These are phyloP conservation scores for Castanea sativa DNA, from an alignment of 306 rosid species.

Conservation along the genomic window DNA sequence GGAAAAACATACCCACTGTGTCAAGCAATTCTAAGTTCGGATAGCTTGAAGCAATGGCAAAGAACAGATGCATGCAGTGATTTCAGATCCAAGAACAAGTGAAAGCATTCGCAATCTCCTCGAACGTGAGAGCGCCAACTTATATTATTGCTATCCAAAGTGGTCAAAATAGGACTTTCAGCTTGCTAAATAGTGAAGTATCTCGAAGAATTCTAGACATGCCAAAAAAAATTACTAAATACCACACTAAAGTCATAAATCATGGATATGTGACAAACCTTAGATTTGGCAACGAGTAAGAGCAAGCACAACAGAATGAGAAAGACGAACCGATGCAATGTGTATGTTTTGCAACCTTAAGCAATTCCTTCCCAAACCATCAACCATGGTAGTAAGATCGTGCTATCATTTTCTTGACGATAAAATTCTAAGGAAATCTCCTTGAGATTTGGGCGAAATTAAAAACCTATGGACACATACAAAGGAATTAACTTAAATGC, in stretches of 20 bases:
- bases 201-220: background rate
- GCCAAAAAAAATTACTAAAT: background rate
- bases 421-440: constrained; percentile 90
- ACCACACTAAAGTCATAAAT: constrained; percentile 1
- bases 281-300: constrained; percentile 78
- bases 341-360: constrained; percentile 81
- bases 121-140: constrained; percentile 18
- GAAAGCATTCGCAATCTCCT: constrained; percentile 91
- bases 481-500: constrained; percentile 7
- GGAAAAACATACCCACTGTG: constrained; percentile 75
- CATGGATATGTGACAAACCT: constrained; percentile 52
- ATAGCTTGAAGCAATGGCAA: constrained; percentile 82
- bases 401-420: constrained; percentile 58
- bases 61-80: constrained; percentile 96
- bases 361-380: constrained; percentile 72
- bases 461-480: constrained; percentile 53
- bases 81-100: constrained; percentile 93
- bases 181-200: background rate
- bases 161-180: background rate
- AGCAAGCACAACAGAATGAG: constrained; percentile 86
- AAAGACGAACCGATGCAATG: constrained; percentile 78
- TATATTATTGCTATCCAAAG: constrained; percentile 5
- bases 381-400: constrained; percentile 73
- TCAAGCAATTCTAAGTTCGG: constrained; percentile 84
- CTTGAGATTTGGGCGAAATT: constrained; percentile 81